Conservation (phyloP, 2,329 filamentous ascomycete species). For the Aspergillus aculeatinus region DNA sequence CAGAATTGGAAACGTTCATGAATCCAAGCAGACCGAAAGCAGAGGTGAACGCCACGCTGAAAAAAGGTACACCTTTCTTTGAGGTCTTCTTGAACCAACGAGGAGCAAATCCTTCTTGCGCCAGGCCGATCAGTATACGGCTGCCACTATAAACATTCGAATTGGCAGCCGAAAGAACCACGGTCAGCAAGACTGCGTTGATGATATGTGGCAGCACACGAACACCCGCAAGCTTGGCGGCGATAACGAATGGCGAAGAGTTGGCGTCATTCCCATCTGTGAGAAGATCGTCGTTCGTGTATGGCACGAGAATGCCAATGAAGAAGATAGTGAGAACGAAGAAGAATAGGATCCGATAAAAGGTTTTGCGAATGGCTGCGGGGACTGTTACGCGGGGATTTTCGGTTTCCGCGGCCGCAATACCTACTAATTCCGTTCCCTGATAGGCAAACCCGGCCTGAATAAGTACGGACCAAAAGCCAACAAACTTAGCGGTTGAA, state of each 20-base stretch:
- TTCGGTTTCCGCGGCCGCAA: conserved; percentile 74
- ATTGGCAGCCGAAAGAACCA: conserved; percentile 46
- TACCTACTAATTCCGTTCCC: conserved; percentile 72
- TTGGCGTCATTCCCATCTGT: conserved; percentile 41
- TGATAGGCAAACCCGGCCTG: conserved; percentile 44
- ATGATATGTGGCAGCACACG: conserved; percentile 41
- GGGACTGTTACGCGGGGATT: conserved; percentile 73
- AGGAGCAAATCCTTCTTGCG: conserved; percentile 48
- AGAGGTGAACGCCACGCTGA: conserved; percentile 45
- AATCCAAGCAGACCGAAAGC: conserved; percentile 65
- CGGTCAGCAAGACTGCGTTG: conserved; percentile 45
- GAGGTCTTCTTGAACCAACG: conserved; percentile 43
- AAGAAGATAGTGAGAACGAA: conserved; percentile 55
- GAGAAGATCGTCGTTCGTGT: conserved; percentile 54
- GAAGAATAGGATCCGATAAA: conserved; percentile 70
- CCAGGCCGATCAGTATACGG: conserved; percentile 68
- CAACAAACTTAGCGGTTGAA: conserved; percentile 59
- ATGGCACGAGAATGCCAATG: conserved; percentile 69
- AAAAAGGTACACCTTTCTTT: conserved; percentile 46
- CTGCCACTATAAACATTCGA: conserved; percentile 51
- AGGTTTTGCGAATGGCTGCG: conserved; percentile 69
- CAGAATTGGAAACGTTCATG: conserved; percentile 65
- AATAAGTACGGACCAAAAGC: conserved; percentile 55
- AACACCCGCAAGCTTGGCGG: conserved; percentile 39
- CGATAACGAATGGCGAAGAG: conserved; percentile 47